Base-by-base conservation (phyloP, 768 basidiomycete genomes). In the Trametes coccinea region DNA sequence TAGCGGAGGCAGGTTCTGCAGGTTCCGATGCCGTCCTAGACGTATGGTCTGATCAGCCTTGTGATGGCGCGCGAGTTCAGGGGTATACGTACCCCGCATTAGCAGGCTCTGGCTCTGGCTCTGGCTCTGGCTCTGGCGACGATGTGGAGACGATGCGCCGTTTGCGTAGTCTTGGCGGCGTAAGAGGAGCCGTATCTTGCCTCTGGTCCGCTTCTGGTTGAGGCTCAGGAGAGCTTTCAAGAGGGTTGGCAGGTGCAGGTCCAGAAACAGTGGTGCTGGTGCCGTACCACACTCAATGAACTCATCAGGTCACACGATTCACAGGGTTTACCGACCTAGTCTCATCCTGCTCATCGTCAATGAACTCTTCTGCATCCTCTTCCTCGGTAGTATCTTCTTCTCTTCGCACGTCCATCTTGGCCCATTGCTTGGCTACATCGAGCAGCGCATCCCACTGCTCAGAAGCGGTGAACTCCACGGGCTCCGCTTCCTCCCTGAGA, bases 381-480 rank as follows among this genome's bases (percentile, higher is more conserved):
- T 80, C 80, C 47, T 80, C 80, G 45, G 72, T 76, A 5, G 78
- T 77, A n/a, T 71, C 76, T 59, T 62, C 65, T 44, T 74, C 77
- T 33, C 75, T 69, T 49, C 72, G 67, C 2, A 63, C 64, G 62
- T 82, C 80, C 34, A 77, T 71, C 55, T 69, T 69, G 22, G 74
- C 74, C 75, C 76, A 81, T 9, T 70, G 69, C 45, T 72, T 69
- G 2, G 79, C 78, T 13, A 81, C 65, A 16, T 75, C 70, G 5
- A 79, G 68, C 13, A 82, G 65, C 16, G 66, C 70, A 63, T 82
- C 80, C 79, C 80, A 82, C 56, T 79, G 77, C 29, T 77, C 66
- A 29, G 69, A 66, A 27, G 80, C 79, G 16, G 77, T 79, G 66
- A 74, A 71, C 34, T 71, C 61, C 1, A 82, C 68, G 5, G 67